These are phyloP conservation scores for Cladosporium phlei DNA, from an alignment of 2,329 filamentous ascomycete genomes.

Conservation along the genomic window DNA sequence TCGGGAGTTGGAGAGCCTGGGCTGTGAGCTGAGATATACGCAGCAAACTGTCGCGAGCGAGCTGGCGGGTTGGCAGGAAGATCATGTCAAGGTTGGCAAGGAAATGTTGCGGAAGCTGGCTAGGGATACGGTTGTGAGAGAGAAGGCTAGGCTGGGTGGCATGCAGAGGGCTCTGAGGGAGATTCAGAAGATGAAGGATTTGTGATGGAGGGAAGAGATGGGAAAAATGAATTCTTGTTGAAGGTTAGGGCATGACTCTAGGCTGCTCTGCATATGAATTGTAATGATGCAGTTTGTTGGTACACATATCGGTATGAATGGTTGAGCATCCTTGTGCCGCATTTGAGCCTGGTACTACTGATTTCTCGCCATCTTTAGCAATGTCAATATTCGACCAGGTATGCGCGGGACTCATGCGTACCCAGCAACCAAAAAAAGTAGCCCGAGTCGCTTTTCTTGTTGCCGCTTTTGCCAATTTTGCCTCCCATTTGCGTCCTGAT, in stretches of 20 bases:
- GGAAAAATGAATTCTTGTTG: background rate
- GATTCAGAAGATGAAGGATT: conserved; percentile 20
- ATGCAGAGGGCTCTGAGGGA: conserved; percentile 74
- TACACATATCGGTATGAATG: too few species aligned
- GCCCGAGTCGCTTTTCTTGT: too few species aligned
- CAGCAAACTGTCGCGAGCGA: conserved; percentile 90
- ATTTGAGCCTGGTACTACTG: too few species aligned
- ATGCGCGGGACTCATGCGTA: too few species aligned
- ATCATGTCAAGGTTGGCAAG: conserved; percentile 72
- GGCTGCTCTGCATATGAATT: too few species aligned
- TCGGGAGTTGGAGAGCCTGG: conserved; percentile 67
- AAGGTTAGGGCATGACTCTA: conserved; percentile 5
- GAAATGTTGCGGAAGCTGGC: conserved; percentile 73
- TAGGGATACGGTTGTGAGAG: conserved; percentile 70
- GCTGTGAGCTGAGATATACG: conserved; percentile 79
- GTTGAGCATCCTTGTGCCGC: too few species aligned
- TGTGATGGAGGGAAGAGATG: background rate
- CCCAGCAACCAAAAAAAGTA: too few species aligned
- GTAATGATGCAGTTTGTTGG: too few species aligned
- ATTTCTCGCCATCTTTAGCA: too few species aligned
- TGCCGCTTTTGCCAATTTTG: too few species aligned
- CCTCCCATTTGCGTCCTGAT: too few species aligned
- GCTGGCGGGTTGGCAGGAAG: conserved; percentile 88
- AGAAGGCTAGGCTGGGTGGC: conserved; percentile 72
- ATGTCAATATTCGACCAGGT: too few species aligned